phyloP scores from a whole-genome alignment of 305 asterid genomes.

The Fraxinus sp. region DNA sequence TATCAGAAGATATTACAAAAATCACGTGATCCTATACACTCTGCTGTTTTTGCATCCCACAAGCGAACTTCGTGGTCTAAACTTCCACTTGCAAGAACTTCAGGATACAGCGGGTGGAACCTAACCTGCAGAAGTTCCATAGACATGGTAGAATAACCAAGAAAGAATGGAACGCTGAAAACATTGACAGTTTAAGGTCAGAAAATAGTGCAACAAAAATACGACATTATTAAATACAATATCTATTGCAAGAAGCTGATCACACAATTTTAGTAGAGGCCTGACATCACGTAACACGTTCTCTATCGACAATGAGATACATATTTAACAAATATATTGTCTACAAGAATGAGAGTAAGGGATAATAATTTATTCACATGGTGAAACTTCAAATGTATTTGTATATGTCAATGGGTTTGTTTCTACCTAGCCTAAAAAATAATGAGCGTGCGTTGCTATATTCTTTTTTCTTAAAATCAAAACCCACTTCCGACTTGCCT shows the following conservation, averaged over 20 bases:
- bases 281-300: not conserved
- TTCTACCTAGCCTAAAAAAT: not conserved
- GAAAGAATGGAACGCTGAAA: not conserved
- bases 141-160: not conserved
- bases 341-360: not conserved
- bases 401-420: not conserved
- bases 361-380: not conserved
- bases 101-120: conserved; percentile 86
- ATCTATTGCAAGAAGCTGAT: not conserved
- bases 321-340: not conserved
- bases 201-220: not conserved
- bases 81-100: conserved; percentile 95
- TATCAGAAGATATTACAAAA: conserved; percentile 58
- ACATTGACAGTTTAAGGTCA: not conserved
- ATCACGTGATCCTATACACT: conserved; percentile 87
- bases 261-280: not conserved
- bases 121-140: conserved; percentile 61
- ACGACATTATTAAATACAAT: not conserved
- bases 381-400: not conserved
- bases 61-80: conserved; percentile 94
- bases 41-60: conserved; percentile 86
- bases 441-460: not conserved
- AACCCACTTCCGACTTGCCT: not conserved
- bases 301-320: not conserved
- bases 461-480: not conserved